phyloP scores from a whole-genome alignment of 768 basidiomycete species.

The Kockovaella imperatae region DNA sequence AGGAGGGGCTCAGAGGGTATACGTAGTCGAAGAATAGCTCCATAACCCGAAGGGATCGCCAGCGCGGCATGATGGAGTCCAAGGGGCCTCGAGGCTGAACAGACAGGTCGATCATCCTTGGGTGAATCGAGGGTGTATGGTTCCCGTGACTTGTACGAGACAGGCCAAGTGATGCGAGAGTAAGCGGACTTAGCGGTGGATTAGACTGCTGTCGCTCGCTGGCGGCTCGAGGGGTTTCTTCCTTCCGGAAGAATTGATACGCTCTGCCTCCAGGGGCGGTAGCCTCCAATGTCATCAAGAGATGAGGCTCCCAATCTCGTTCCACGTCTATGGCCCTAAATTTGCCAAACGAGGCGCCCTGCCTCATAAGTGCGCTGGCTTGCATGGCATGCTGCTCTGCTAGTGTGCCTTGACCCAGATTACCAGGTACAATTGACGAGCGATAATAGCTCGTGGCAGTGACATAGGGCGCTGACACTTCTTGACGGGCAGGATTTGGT shows the following conservation, averaged over 20 bases:
- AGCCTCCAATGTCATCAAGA: not conserved
- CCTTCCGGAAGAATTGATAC: not conserved
- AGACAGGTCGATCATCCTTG: conserved; percentile 28
- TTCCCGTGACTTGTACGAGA: too few relatives aligned
- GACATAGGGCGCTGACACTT: not conserved
- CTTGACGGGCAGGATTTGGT: conserved; percentile 1
- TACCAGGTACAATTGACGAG: not conserved
- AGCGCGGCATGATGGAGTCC: conserved; percentile 72
- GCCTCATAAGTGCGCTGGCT: conserved; percentile 1
- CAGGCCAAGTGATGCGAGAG: conserved; percentile 53
- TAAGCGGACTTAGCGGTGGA: not conserved
- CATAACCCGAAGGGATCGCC: conserved; percentile 72
- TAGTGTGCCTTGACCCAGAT: conserved; percentile 8
- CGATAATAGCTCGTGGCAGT: conserved; percentile 1
- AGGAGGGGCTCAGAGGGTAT: conserved; percentile 79
- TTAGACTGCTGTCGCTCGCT: not conserved
- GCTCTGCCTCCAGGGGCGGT: not conserved
- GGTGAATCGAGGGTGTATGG: too few relatives aligned
- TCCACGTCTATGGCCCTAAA: too few relatives aligned
- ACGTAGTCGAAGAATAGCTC: conserved; percentile 89
- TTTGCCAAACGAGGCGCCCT: conserved; percentile 1
- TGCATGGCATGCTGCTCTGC: conserved; percentile 6
- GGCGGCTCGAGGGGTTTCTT: not conserved
- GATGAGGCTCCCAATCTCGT: conserved; percentile 1
- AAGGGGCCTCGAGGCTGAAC: conserved; percentile 62